Conservation (phyloP, 2,329 filamentous ascomycete genomes). For the Xylariomycetidae sp. region DNA sequence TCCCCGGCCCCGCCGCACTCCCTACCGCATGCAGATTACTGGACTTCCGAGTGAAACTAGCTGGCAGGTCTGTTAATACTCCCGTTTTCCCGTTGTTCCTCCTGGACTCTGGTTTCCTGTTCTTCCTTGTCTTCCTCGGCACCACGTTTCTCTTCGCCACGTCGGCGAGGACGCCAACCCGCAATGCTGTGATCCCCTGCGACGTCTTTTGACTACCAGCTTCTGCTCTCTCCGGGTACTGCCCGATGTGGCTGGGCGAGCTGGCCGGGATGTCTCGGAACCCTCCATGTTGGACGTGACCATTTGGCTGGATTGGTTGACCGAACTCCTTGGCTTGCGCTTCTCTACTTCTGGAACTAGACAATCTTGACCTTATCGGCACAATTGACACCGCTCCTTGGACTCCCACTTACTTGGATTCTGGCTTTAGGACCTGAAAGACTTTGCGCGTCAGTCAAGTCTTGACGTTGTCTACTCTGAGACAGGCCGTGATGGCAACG, state of each 20-base stretch:
- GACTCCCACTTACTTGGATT: conserved; percentile 74
- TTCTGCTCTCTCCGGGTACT: conserved; percentile 18
- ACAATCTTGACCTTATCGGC: conserved; percentile 24
- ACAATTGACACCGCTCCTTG: conserved; percentile 37
- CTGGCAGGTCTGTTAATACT: conserved; percentile 96
- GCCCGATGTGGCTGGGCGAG: conserved; percentile 22
- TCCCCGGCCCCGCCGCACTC: conserved; percentile 83
- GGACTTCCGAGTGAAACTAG: conserved; percentile 97
- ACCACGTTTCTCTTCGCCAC: conserved; percentile 21
- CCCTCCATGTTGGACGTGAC: conserved; percentile 24
- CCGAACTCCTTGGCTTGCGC: conserved; percentile 25
- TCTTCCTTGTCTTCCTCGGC: conserved; percentile 20
- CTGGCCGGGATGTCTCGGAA: conserved; percentile 26
- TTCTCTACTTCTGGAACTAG: conserved; percentile 27
- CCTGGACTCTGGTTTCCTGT: conserved; percentile 30
- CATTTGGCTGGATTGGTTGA: conserved; percentile 26
- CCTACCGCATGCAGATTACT: conserved; percentile 95
- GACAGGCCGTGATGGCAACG: conserved; percentile 85
- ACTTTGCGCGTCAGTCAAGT: conserved; percentile 95
- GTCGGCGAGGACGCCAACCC: conserved; percentile 20
- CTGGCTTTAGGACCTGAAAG: conserved; percentile 95
- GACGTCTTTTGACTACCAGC: conserved; percentile 18
- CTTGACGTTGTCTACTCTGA: conserved; percentile 98
- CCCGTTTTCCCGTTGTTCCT: conserved; percentile 47
- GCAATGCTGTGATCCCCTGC: conserved; percentile 18